phyloP scores from a whole-genome alignment of 2,329 filamentous ascomycete genomes.

The Corinectria fuckeliana region DNA sequence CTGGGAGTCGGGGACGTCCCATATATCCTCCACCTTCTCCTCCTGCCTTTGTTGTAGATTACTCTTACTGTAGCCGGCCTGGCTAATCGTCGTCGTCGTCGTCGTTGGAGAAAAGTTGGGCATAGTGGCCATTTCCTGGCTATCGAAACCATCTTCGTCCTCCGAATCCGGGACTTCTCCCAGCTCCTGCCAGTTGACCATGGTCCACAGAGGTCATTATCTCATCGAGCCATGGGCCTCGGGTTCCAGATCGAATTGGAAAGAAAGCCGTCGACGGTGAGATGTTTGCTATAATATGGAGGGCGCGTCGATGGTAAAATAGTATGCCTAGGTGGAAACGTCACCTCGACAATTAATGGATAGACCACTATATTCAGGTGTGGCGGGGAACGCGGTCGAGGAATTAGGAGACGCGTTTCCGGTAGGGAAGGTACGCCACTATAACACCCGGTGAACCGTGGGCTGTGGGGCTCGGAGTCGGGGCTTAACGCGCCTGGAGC shows the following conservation, averaged over 20 bases:
- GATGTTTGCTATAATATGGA: not conserved
- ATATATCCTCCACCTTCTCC: slow-evolving; percentile 37
- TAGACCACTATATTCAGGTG: slow-evolving; percentile 13
- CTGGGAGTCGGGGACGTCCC: slow-evolving; percentile 47
- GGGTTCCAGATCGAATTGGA: slow-evolving; percentile 5
- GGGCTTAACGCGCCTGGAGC: slow-evolving; percentile 4
- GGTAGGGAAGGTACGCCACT: slow-evolving; percentile 18
- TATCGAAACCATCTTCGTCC: slow-evolving; percentile 54
- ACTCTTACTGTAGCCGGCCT: not conserved
- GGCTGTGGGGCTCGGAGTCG: slow-evolving; percentile 14
- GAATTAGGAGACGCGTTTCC: slow-evolving; percentile 38
- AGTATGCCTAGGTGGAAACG: not conserved
- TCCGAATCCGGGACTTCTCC: slow-evolving; percentile 60
- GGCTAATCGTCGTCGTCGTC: slow-evolving; percentile 1
- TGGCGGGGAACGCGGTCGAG: slow-evolving; percentile 38
- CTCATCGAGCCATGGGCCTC: slow-evolving; percentile 22
- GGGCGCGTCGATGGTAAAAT: slow-evolving; percentile 3
- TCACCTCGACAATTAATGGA: slow-evolving; percentile 31
- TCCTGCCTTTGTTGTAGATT: slow-evolving; percentile 2
- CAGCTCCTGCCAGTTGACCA: slow-evolving; percentile 57
- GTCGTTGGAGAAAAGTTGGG: not conserved
- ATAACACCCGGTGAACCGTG: not conserved
- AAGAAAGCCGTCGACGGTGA: not conserved
- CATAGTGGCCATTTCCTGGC: slow-evolving; percentile 35
- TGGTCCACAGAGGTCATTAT: slow-evolving; percentile 43